These are phyloP conservation scores for Fusarium chlamydosporum DNA, from an alignment of 2,329 filamentous ascomycete species.

Conservation along the genomic window DNA sequence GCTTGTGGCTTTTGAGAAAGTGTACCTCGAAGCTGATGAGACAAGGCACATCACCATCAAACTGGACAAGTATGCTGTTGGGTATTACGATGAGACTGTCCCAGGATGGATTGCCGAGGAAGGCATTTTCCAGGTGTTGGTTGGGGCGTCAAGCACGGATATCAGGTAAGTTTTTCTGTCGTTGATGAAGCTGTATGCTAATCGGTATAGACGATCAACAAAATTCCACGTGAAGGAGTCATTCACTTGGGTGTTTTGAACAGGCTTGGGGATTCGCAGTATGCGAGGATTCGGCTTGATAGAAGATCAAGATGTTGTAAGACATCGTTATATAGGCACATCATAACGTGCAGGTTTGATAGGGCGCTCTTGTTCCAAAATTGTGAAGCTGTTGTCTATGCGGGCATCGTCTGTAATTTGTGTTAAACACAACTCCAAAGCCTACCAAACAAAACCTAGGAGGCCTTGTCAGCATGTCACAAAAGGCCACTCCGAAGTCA, in stretches of 20 bases:
- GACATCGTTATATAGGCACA: not conserved
- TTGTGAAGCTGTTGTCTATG: not conserved
- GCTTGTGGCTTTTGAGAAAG: conserved; percentile 77
- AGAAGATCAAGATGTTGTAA: not conserved
- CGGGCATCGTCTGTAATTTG: not conserved
- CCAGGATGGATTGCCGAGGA: conserved; percentile 76
- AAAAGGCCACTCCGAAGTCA: not conserved
- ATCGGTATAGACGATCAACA: conserved; percentile 58
- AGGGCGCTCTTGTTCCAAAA: not conserved
- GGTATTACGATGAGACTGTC: conserved; percentile 73
- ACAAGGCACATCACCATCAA: conserved; percentile 63
- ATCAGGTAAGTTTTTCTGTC: conserved; percentile 65
- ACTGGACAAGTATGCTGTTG: conserved; percentile 66
- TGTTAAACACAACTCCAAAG: not conserved
- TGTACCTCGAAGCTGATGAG: conserved; percentile 69
- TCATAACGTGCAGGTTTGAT: not conserved
- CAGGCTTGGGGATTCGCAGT: not conserved
- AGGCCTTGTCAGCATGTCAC: conserved; percentile 13
- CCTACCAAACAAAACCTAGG: not conserved
- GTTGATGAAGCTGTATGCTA: not conserved
- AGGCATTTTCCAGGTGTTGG: conserved; percentile 71
- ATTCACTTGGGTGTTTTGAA: conserved; percentile 75
- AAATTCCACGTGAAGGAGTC: conserved; percentile 73
- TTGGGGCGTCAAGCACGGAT: conserved; percentile 74
- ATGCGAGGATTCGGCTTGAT: not conserved